phyloP scores from a whole-genome alignment of 805 yeast genomes.

The Lipomyces orientalis region DNA sequence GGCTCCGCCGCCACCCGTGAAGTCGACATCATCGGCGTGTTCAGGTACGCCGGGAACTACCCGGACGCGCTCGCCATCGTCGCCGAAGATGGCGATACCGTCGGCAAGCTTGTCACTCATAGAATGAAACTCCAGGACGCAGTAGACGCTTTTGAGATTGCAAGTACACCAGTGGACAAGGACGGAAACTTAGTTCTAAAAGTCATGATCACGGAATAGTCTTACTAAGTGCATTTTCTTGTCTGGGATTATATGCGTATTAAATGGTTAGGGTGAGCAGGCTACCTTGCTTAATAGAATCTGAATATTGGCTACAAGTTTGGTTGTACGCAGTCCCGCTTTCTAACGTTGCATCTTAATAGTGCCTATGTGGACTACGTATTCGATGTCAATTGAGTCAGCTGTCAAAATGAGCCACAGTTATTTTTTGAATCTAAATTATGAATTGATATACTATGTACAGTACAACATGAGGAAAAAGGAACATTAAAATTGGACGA shows the following conservation, averaged over 20 bases:
- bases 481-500: too few species aligned
- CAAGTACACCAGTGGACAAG: constrained; percentile 42
- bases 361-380: too few species aligned
- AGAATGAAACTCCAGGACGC: constrained; percentile 43
- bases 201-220: constrained; percentile 1
- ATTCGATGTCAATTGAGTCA: too few species aligned
- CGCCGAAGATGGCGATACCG: constrained; percentile 11
- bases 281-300: background rate
- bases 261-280: background rate
- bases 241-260: background rate
- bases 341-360: too few species aligned
- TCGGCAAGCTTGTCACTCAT: constrained; percentile 43
- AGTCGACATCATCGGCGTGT: constrained; percentile 45
- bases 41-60: constrained; percentile 44
- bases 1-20: constrained; percentile 44
- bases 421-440: too few species aligned
- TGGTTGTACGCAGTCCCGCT: too few species aligned
- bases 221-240: background rate
- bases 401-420: too few species aligned
- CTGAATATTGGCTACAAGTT: too few species aligned
- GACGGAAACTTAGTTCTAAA: constrained; percentile 45
- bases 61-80: constrained; percentile 42
- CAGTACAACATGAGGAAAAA: too few species aligned
- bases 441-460: too few species aligned
- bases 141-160: constrained; percentile 43